Evolutionary conservation across 495 filamentous ascomycete genomes (phyloP).

Genomic region (Penicillium robsamsonii): DNA sequence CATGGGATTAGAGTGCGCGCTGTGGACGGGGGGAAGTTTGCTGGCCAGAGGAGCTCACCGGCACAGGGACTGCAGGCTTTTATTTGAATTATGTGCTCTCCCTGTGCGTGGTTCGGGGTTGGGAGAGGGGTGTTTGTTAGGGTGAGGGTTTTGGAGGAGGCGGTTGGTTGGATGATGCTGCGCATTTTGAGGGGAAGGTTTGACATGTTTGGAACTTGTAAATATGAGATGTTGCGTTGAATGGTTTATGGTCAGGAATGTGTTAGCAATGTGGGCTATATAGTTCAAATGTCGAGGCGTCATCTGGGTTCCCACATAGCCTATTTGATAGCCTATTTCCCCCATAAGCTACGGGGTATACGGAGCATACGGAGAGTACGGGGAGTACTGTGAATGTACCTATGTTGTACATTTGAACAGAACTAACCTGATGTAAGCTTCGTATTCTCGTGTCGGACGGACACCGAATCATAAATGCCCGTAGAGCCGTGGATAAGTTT

Average conservation of each 20-base stretch:
- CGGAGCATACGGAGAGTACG: background rate
- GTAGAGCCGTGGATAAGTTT: too few relatives aligned
- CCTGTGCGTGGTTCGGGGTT: slow-evolving; percentile 14
- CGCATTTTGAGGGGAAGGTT: background rate
- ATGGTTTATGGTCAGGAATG: background rate
- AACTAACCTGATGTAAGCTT: too few relatives aligned
- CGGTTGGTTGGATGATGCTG: slow-evolving; percentile 1
- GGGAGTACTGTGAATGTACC: too few relatives aligned
- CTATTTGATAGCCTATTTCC: slow-evolving; percentile 11
- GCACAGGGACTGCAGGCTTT: slow-evolving; percentile 49
- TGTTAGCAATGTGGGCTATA: background rate
- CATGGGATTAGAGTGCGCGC: slow-evolving; percentile 43
- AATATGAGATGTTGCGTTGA: background rate
- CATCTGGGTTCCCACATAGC: background rate
- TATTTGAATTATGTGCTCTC: slow-evolving; percentile 54
- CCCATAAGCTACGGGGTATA: background rate
- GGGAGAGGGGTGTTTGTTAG: slow-evolving; percentile 22
- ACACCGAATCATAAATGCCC: too few relatives aligned
- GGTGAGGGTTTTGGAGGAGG: slow-evolving; percentile 9
- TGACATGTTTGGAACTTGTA: background rate
- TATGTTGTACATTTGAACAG: background rate
- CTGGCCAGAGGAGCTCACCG: slow-evolving; percentile 55
- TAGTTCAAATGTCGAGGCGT: background rate
- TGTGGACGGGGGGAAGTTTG: slow-evolving; percentile 36
- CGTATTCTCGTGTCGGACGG: too few relatives aligned